Evolutionary conservation across 768 basidiomycete species (phyloP).

Genomic region (Boletus pseudopeckii): DNA sequence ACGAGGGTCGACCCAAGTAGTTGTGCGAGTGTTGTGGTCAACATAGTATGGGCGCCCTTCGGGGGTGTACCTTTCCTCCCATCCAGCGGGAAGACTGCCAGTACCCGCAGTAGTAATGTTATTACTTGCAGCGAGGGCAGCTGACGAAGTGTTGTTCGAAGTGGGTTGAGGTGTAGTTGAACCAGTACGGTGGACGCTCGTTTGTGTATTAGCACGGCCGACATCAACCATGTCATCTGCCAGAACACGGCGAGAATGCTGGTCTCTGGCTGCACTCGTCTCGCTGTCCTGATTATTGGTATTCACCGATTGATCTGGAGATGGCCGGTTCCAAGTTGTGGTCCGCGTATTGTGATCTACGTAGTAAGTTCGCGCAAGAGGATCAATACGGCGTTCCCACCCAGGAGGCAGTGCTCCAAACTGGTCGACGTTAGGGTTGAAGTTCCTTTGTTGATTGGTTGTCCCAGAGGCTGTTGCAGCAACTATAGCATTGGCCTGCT

Average conservation of each 20-base stretch:
- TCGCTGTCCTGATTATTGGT: slow-evolving; percentile 67
- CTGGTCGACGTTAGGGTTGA: slow-evolving; percentile 94
- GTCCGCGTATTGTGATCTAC: slow-evolving; percentile 98
- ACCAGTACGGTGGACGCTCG: slow-evolving; percentile 41
- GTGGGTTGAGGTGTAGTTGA: slow-evolving; percentile 31
- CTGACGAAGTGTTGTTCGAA: slow-evolving; percentile 34
- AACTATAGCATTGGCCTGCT: slow-evolving; percentile 19
- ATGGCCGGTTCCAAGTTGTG: slow-evolving; percentile 97
- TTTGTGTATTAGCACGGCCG: slow-evolving; percentile 41
- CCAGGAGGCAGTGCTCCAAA: slow-evolving; percentile 85
- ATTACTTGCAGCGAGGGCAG: slow-evolving; percentile 50
- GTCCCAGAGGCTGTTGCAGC: slow-evolving; percentile 38
- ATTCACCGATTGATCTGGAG: slow-evolving; percentile 71
- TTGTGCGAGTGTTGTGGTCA: slow-evolving; percentile 98
- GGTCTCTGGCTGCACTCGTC: slow-evolving; percentile 82
- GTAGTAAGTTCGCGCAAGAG: slow-evolving; percentile 93
- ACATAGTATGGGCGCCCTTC: slow-evolving; percentile 99
- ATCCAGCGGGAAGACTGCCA: slow-evolving; percentile 91
- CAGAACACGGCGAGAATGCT: slow-evolving; percentile 79
- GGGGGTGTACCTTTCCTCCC: slow-evolving; percentile 98
- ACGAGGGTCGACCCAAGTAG: slow-evolving; percentile 99
- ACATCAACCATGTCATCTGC: slow-evolving; percentile 85
- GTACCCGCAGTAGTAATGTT: slow-evolving; percentile 67
- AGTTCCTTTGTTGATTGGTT: slow-evolving; percentile 64
- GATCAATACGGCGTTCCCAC: slow-evolving; percentile 98